Percentiles rank a stretch among this genome's conserved stretches.
These are phyloP conservation scores for Emergomyces africanus DNA, from an alignment of 2,329 filamentous ascomycete species.

Conservation along the genomic window DNA sequence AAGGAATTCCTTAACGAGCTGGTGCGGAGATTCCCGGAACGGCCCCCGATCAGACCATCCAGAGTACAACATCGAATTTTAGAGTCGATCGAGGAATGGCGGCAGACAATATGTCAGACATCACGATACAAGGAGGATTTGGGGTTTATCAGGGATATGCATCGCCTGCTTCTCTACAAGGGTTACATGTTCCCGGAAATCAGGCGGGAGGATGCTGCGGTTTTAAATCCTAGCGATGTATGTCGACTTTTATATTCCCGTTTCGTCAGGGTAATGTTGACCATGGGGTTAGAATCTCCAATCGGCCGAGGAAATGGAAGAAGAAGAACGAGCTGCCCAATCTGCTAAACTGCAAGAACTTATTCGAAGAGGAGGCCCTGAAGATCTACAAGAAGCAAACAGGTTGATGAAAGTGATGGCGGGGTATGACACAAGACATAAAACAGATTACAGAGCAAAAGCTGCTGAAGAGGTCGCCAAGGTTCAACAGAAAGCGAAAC, in stretches of 20 bases:
- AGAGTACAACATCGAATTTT: conserved; percentile 86
- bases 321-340: conserved; percentile 86
- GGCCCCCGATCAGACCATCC: conserved; percentile 72
- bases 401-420: conserved; percentile 99
- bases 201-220: conserved; percentile 83
- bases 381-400: conserved; percentile 93
- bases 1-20: conserved; percentile 99
- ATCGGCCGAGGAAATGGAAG: conserved; percentile 97
- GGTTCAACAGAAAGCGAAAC: conserved; percentile 86
- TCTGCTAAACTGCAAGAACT: conserved; percentile 97
- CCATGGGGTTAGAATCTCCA: conserved; percentile 59
- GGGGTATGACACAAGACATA: conserved; percentile 85
- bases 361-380: conserved; percentile 79
- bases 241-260: conserved; percentile 26
- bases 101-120: conserved; percentile 94
- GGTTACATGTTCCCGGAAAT: conserved; percentile 93
- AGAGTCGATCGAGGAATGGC: conserved; percentile 96
- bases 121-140: conserved; percentile 95
- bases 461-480: conserved; percentile 89
- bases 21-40: conserved; percentile 87
- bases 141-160: conserved; percentile 96
- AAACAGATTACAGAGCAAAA: conserved; percentile 96
- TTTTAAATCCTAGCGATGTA: conserved; percentile 93
- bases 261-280: conserved; percentile 14
- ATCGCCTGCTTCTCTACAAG: conserved; percentile 88